Percentiles rank a stretch among this genome's conserved stretches.
Conservation (phyloP, 805 yeast species). For the Phaffomyces antillensis region DNA sequence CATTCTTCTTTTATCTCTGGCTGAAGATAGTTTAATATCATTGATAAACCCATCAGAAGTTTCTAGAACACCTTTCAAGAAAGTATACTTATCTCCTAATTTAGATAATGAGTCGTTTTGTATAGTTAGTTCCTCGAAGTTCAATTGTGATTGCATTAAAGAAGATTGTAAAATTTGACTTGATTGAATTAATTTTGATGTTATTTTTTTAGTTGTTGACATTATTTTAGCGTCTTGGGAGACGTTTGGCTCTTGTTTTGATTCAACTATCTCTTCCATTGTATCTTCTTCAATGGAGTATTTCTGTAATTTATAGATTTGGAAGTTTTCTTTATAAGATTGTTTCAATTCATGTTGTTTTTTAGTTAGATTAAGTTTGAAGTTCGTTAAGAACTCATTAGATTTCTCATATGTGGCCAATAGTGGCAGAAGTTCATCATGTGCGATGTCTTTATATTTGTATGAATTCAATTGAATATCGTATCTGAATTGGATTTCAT, state of each 20-base stretch:
- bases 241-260: not conserved
- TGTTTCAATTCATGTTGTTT: slow-evolving; percentile 14
- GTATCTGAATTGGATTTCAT: slow-evolving; percentile 15
- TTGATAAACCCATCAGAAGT: slow-evolving; percentile 20
- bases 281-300: slow-evolving; percentile 1
- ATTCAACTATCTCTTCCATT: not conserved
- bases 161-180: slow-evolving; percentile 20
- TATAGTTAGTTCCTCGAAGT: slow-evolving; percentile 19
- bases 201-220: slow-evolving; percentile 21
- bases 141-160: slow-evolving; percentile 20
- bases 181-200: slow-evolving; percentile 18
- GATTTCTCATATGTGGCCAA: slow-evolving; percentile 7
- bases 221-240: slow-evolving; percentile 19
- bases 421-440: not conserved
- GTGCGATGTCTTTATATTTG: not conserved
- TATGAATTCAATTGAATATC: slow-evolving; percentile 8
- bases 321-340: slow-evolving; percentile 1
- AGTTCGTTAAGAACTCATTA: slow-evolving; percentile 14
- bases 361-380: slow-evolving; percentile 9
- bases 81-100: slow-evolving; percentile 16
- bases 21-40: slow-evolving; percentile 19
- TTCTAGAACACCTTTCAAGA: slow-evolving; percentile 14
- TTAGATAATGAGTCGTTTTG: slow-evolving; percentile 17
- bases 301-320: slow-evolving; percentile 6
- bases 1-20: slow-evolving; percentile 19